A percentile compares a stretch with the other conserved stretches of the same genome.
These are phyloP conservation scores for Dinochytrium kinnereticum DNA, from an alignment of 371 early-diverging fungal species.

Conservation along the genomic window DNA sequence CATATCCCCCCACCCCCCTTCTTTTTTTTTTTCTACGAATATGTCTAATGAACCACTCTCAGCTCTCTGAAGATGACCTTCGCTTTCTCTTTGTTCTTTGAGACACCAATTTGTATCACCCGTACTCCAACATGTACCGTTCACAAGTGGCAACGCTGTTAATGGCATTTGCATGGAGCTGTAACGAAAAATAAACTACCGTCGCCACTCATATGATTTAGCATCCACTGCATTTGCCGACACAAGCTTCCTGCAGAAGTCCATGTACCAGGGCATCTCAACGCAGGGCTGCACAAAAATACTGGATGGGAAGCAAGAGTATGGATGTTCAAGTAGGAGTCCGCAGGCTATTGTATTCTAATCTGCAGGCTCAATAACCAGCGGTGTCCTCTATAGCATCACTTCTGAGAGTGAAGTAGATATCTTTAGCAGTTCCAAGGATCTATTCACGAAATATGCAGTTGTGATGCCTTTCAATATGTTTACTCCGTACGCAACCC, in stretches of 20 bases:
- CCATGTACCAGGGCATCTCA: conserved; percentile 5
- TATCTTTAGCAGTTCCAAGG: conserved; percentile 45
- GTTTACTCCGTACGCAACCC: conserved; percentile 63
- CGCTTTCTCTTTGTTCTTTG: conserved; percentile 74
- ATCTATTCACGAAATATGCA: conserved; percentile 54
- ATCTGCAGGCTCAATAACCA: conserved; percentile 27
- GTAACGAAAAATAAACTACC: too few relatives aligned
- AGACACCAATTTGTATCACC: not conserved
- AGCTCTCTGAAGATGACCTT: conserved; percentile 83
- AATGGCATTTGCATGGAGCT: too few relatives aligned
- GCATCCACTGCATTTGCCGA: not conserved
- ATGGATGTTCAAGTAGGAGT: conserved; percentile 9
- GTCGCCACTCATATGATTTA: too few relatives aligned
- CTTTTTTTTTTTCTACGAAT: conserved; percentile 14
- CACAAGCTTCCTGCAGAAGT: not conserved
- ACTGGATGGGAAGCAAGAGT: not conserved
- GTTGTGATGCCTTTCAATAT: conserved; percentile 67
- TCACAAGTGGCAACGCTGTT: too few relatives aligned
- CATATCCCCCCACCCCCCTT: not conserved
- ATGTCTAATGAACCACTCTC: not conserved
- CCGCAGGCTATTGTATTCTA: not conserved
- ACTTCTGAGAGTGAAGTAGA: conserved; percentile 58
- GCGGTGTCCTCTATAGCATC: conserved; percentile 67
- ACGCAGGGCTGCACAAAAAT: not conserved
- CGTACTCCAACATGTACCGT: too few relatives aligned